A percentile compares a stretch with the other conserved stretches of the same genome.
phyloP scores from a whole-genome alignment of 2,329 filamentous ascomycete genomes.

The Penicillium aurantiogriseum region DNA sequence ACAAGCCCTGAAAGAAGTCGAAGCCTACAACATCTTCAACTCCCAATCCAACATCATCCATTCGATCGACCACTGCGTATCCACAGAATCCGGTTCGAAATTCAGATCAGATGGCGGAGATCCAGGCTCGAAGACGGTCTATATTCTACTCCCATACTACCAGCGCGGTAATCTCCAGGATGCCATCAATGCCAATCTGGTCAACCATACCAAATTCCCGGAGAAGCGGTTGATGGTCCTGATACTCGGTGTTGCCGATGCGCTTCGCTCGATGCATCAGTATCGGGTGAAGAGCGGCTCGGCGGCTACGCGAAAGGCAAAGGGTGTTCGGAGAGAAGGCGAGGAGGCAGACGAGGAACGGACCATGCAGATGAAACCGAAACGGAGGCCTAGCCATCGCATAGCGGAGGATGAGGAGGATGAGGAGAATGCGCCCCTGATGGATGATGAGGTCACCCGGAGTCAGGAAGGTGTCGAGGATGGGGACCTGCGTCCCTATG shows the following conservation, averaged over 20 bases:
- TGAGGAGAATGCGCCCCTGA: conserved; percentile 77
- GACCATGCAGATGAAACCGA: conserved; percentile 38
- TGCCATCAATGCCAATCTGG: conserved; percentile 96
- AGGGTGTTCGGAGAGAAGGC: conserved; percentile 55
- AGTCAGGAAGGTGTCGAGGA: conserved; percentile 67
- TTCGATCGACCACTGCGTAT: conserved; percentile 77
- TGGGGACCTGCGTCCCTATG: conserved; percentile 74
- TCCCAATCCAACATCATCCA: conserved; percentile 83
- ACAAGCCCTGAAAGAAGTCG: conserved; percentile 93
- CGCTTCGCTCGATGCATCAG: conserved; percentile 85
- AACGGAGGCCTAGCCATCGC: conserved; percentile 45
- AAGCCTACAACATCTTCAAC: conserved; percentile 89
- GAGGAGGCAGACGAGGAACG: conserved; percentile 53
- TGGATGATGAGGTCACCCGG: conserved; percentile 71
- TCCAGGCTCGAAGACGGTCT: conserved; percentile 82
- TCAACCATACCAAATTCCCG: conserved; percentile 89
- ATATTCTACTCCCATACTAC: conserved; percentile 95
- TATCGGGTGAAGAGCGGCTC: conserved; percentile 66
- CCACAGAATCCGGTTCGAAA: conserved; percentile 63
- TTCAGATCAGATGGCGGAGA: conserved; percentile 57
- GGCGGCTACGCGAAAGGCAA: conserved; percentile 55
- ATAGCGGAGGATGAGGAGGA: conserved; percentile 67
- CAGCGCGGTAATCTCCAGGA: conserved; percentile 93
- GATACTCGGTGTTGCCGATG: conserved; percentile 88
- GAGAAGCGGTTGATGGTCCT: conserved; percentile 83